Percentiles rank a stretch among this genome's conserved stretches.
These are phyloP conservation scores for Linum lewisii DNA, from an alignment of 345 rosid species.

Conservation along the genomic window DNA sequence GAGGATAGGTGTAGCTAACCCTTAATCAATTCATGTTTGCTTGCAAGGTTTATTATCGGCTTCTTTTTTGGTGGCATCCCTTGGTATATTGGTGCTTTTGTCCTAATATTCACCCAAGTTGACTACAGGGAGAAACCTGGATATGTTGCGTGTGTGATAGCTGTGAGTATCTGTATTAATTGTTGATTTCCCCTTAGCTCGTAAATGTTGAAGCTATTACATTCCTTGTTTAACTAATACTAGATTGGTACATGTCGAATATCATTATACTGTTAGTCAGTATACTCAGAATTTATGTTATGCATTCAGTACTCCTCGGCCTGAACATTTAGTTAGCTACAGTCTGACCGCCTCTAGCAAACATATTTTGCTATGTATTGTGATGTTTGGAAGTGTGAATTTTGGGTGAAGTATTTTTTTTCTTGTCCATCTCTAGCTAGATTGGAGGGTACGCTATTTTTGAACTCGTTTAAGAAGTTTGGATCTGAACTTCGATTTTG, in stretches of 20 bases:
- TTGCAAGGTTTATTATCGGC: conserved; percentile 56
- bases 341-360: no score
- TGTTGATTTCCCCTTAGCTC: not conserved
- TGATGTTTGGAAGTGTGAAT: no score
- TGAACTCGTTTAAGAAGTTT: not conserved
- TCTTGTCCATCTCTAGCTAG: not conserved
- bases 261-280: not conserved
- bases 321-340: no score
- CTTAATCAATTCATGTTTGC: not conserved
- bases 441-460: not conserved
- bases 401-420: not conserved
- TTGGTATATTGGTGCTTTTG: conserved; percentile 68
- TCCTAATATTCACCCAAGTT: conserved; percentile 40
- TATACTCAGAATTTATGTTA: not conserved
- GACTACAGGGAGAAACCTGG: conserved; percentile 85
- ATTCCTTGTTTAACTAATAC: not conserved
- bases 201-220: not conserved
- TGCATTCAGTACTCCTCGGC: not conserved
- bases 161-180: conserved; percentile 35
- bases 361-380: no score
- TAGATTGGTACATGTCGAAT: conserved; percentile 1
- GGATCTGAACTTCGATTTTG: not conserved
- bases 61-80: conserved; percentile 84
- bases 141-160: conserved; percentile 67
- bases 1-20: not conserved